Evolutionary conservation across 169 alveolate genomes (phyloP).

Genomic region (Babesia bigemina): DNA sequence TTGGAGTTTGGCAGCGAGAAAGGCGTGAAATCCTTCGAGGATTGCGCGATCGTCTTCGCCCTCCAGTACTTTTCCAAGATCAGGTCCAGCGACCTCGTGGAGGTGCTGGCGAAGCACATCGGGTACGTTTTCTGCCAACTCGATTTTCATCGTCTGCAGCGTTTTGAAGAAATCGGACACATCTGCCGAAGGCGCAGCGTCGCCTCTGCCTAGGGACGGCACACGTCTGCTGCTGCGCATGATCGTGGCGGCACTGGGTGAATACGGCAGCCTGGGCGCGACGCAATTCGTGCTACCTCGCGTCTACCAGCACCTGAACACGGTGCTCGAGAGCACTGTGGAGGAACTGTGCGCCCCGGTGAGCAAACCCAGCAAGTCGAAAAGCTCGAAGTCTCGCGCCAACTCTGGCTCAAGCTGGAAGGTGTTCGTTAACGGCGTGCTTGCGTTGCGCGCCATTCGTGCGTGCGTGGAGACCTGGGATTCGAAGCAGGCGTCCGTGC

Average conservation of each 20-base stretch:
- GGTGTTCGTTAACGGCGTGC: constrained; percentile 24
- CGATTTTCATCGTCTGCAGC: background rate
- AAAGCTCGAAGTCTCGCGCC: background rate
- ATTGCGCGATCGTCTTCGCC: constrained; percentile 30
- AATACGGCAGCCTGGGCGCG: constrained; percentile 54
- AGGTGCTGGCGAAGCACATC: constrained; percentile 37
- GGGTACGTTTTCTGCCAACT: background rate
- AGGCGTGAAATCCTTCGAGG: constrained; percentile 46
- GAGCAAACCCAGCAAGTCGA: background rate
- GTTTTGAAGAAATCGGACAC: background rate
- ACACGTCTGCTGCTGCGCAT: constrained; percentile 45
- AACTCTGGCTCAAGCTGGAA: constrained; percentile 6
- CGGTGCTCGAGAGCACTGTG: constrained; percentile 16
- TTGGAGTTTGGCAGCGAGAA: background rate
- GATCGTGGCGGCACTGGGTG: constrained; percentile 25
- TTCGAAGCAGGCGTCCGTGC: constrained; percentile 39
- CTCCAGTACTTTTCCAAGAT: constrained; percentile 38
- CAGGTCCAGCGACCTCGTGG: constrained; percentile 36
- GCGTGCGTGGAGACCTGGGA: constrained; percentile 41
- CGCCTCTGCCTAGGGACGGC: constrained; percentile 9
- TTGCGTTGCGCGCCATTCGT: constrained; percentile 7
- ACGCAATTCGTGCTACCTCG: constrained; percentile 54
- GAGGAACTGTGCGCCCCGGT: background rate
- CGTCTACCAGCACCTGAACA: constrained; percentile 38
- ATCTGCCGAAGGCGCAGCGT: background rate